Percentiles rank a stretch among this genome's conserved stretches.
Conservation (phyloP, 176 grass and related monocot species). For the Puccinellia tenuiflora region DNA sequence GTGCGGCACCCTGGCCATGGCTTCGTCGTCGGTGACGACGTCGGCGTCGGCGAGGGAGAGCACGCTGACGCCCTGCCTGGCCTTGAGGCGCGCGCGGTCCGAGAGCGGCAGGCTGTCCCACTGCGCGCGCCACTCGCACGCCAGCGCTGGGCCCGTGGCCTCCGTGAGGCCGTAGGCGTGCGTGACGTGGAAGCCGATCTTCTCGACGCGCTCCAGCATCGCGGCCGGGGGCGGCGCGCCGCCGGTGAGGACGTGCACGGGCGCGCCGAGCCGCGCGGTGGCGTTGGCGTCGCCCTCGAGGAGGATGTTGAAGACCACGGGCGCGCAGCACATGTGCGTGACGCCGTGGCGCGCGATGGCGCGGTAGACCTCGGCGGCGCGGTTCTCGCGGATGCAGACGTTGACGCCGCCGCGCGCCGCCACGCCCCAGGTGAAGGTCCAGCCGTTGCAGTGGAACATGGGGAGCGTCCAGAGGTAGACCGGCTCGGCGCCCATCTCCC, state of each 20-base stretch:
- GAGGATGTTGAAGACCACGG: constrained; percentile 60
- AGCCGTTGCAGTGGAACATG: constrained; percentile 91
- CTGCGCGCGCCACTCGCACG: constrained; percentile 65
- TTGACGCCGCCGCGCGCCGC: constrained; percentile 63
- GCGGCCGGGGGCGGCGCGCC: constrained; percentile 55
- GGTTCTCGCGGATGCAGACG: constrained; percentile 53
- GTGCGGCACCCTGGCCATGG: too few species aligned
- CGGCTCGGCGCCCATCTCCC: constrained; percentile 46
- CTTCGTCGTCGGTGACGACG: too few species aligned
- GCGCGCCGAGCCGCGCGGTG: background rate
- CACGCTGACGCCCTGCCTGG: constrained; percentile 57
- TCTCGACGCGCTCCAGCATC: constrained; percentile 48
- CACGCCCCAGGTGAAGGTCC: constrained; percentile 76
- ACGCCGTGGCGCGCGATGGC: constrained; percentile 49
- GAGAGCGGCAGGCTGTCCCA: constrained; percentile 43
- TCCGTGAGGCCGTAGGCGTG: constrained; percentile 83
- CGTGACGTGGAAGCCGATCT: constrained; percentile 44
- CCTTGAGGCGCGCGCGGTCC: constrained; percentile 56
- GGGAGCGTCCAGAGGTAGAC: constrained; percentile 82
- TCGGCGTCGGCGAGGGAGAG: constrained; percentile 49
- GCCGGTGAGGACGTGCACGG: constrained; percentile 49
- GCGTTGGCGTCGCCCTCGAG: constrained; percentile 16
- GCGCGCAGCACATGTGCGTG: constrained; percentile 74
- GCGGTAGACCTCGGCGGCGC: constrained; percentile 32
- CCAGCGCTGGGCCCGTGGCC: constrained; percentile 58